Evolutionary conservation across 345 rosid species (phyloP).

Genomic region (Diplotaxis tenuifolia): DNA sequence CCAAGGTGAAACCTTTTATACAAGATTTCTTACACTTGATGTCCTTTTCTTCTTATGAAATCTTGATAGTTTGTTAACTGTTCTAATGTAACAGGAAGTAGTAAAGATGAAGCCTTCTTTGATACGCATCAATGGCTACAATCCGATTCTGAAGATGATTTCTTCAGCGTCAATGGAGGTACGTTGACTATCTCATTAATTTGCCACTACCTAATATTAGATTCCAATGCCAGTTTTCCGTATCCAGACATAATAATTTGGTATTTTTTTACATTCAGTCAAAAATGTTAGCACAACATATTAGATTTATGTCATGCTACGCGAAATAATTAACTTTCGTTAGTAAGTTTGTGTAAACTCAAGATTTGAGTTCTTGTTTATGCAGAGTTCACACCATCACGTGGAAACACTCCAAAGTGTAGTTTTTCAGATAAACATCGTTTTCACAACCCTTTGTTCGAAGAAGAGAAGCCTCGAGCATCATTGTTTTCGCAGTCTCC

Average conservation of each 20-base stretch:
- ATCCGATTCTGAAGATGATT: slow-evolving; percentile 88
- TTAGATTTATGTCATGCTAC: not conserved
- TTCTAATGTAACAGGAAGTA: slow-evolving; percentile 55
- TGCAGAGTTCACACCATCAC: slow-evolving; percentile 85
- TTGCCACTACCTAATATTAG: not conserved
- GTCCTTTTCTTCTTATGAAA: not conserved
- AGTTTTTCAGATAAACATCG: slow-evolving; percentile 47
- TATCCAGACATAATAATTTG: not conserved
- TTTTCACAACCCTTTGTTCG: slow-evolving; percentile 33
- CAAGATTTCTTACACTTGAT: not conserved
- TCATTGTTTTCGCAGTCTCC: slow-evolving; percentile 41
- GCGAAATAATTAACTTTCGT: not conserved
- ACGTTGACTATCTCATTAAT: slow-evolving; percentile 22
- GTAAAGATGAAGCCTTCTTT: slow-evolving; percentile 69
- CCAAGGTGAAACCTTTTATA: not conserved
- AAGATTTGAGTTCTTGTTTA: not conserved
- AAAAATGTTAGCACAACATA: not conserved
- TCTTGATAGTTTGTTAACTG: slow-evolving; percentile 5
- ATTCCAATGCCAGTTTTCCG: not conserved
- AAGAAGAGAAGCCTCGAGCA: slow-evolving; percentile 34
- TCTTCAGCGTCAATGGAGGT: slow-evolving; percentile 88
- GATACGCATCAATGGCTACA: slow-evolving; percentile 77
- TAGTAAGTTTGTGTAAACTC: not conserved
- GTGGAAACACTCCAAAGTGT: slow-evolving; percentile 71
- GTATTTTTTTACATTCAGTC: not conserved